Conservation (phyloP, 805 yeast species). For the Yamadazyma endophytica region DNA sequence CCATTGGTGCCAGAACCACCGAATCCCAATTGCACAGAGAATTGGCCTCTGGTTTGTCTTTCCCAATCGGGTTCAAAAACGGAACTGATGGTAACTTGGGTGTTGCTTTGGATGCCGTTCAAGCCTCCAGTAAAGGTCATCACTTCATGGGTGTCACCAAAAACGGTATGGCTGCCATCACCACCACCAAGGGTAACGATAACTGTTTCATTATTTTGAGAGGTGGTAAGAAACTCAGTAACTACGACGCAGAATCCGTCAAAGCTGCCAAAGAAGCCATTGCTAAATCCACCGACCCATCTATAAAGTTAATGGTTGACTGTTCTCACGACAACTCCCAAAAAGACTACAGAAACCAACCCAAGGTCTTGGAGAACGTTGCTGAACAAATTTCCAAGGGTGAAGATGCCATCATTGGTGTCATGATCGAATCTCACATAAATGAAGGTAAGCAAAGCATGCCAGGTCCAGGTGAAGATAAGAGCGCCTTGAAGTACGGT, state of each 20-base stretch:
- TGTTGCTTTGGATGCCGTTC: slow-evolving; percentile 91
- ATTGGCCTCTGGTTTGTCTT: slow-evolving; percentile 94
- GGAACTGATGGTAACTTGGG: slow-evolving; percentile 95
- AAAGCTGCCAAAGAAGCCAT: slow-evolving; percentile 59
- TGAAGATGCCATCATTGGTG: slow-evolving; percentile 75
- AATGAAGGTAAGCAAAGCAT: slow-evolving; percentile 92
- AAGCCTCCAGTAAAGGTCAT: slow-evolving; percentile 87
- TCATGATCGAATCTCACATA: slow-evolving; percentile 94
- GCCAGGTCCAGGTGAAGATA: slow-evolving; percentile 66
- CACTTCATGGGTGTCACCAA: slow-evolving; percentile 97
- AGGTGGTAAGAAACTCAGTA: slow-evolving; percentile 94
- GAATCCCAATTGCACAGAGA: slow-evolving; percentile 98
- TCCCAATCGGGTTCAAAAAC: slow-evolving; percentile 98
- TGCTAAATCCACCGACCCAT: slow-evolving; percentile 48
- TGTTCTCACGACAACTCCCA: slow-evolving; percentile 96
- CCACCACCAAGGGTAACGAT: slow-evolving; percentile 92
- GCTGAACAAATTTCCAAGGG: slow-evolving; percentile 79
- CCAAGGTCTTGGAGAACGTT: slow-evolving; percentile 73
- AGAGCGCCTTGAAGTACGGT: slow-evolving; percentile 67
- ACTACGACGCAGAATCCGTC: slow-evolving; percentile 81
- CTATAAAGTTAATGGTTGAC: slow-evolving; percentile 82
- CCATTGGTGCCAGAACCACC: slow-evolving; percentile 98
- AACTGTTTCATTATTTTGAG: slow-evolving; percentile 91
- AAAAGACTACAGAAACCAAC: slow-evolving; percentile 90
- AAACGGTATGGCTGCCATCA: slow-evolving; percentile 94